Evolutionary conservation across 2,329 filamentous ascomycete genomes (phyloP).

Genomic region (Ascocoryne sarcoides): DNA sequence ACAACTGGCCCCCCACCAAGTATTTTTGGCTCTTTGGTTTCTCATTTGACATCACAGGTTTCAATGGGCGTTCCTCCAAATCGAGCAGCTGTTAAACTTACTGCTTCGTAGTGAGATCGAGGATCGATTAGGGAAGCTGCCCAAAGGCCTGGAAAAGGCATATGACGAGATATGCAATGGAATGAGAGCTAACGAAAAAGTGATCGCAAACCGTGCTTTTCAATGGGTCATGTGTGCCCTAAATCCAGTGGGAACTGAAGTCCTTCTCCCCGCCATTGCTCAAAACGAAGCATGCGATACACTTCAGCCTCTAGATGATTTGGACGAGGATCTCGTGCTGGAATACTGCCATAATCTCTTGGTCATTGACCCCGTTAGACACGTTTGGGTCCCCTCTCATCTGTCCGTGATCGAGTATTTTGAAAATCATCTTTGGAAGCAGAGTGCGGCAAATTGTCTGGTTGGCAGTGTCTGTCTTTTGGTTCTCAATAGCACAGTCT

Average conservation of each 20-base stretch:
- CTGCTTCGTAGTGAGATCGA: slow-evolving; percentile 17
- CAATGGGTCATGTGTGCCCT: slow-evolving; percentile 22
- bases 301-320: slow-evolving; percentile 1
- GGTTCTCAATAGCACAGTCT: slow-evolving; percentile 1
- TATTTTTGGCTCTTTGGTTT: background rate
- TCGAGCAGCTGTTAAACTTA: slow-evolving; percentile 22
- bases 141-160: slow-evolving; percentile 20
- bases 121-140: slow-evolving; percentile 25
- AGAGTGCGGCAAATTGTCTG: slow-evolving; percentile 5
- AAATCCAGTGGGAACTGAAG: slow-evolving; percentile 8
- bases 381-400: slow-evolving; percentile 21
- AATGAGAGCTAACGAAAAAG: slow-evolving; percentile 12
- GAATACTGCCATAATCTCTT: slow-evolving; percentile 21
- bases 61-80: slow-evolving; percentile 28
- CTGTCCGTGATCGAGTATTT: slow-evolving; percentile 25
- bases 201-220: slow-evolving; percentile 18
- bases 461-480: slow-evolving; percentile 7
- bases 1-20: no score
- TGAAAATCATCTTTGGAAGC: slow-evolving; percentile 16
- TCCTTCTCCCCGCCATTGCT: slow-evolving; percentile 14
- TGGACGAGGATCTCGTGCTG: slow-evolving; percentile 15
- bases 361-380: slow-evolving; percentile 14
- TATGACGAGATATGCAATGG: slow-evolving; percentile 27
- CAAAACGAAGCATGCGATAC: slow-evolving; percentile 10
- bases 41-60: slow-evolving; percentile 20